A percentile compares a stretch with the other conserved stretches of the same genome.
phyloP scores from a whole-genome alignment of 2,329 filamentous ascomycete species.

The Trichophyton simii region DNA sequence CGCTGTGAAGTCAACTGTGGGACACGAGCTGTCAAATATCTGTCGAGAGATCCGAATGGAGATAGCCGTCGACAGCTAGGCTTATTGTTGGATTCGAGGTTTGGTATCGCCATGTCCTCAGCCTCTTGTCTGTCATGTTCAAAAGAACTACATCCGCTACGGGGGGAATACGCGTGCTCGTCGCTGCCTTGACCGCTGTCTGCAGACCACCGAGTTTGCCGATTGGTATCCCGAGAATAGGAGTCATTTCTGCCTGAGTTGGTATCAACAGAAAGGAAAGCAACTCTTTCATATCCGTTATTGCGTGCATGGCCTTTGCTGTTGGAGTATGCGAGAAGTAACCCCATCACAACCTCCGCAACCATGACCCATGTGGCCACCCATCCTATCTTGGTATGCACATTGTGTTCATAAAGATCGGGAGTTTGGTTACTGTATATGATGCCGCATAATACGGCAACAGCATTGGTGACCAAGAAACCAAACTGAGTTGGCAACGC shows the following conservation, averaged over 20 bases:
- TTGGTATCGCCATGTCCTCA: slow-evolving; percentile 26
- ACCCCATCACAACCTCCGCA: slow-evolving; percentile 56
- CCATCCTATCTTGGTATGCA: slow-evolving; percentile 86
- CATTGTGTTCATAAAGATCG: slow-evolving; percentile 74
- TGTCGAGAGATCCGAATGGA: slow-evolving; percentile 34
- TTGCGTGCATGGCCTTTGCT: slow-evolving; percentile 22
- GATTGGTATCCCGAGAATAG: slow-evolving; percentile 24
- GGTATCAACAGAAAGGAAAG: slow-evolving; percentile 52
- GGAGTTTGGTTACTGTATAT: slow-evolving; percentile 72
- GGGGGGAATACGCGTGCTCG: slow-evolving; percentile 52
- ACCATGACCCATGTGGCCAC: slow-evolving; percentile 58
- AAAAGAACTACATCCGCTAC: slow-evolving; percentile 39
- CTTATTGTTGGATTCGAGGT: slow-evolving; percentile 35
- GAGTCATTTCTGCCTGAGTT: slow-evolving; percentile 35
- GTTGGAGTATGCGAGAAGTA: slow-evolving; percentile 50
- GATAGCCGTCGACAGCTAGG: slow-evolving; percentile 30
- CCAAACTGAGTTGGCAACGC: slow-evolving; percentile 56
- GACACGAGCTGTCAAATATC: slow-evolving; percentile 43
- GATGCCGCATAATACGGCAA: slow-evolving; percentile 52
- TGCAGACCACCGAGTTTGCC: slow-evolving; percentile 48
- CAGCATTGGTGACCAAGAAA: slow-evolving; percentile 51
- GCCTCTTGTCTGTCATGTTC: slow-evolving; percentile 36
- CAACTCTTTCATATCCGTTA: slow-evolving; percentile 39
- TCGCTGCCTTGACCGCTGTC: slow-evolving; percentile 68
- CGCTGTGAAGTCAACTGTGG: slow-evolving; percentile 44